Evolutionary conservation across 169 alveolate genomes (phyloP), one percentile per base, ranked within the genome.

Genomic region (Neospora caninum): DNA sequence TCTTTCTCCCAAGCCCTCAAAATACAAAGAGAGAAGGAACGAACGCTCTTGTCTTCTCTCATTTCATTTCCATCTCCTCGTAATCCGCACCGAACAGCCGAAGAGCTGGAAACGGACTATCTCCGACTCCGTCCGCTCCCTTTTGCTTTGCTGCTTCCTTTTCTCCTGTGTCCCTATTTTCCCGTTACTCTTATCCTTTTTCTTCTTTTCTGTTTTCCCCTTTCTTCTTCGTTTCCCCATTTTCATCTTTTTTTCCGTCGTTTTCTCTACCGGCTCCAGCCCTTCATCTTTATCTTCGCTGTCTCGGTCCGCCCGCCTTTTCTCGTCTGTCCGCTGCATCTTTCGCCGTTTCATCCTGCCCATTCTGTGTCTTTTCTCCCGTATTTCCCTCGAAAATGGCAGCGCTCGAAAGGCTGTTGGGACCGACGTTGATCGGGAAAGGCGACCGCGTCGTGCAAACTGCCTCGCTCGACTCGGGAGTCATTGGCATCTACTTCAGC

Each of bases 401-500:
- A 10, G 45, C 39, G 38, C 84, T 73, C 4, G 84, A 73, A 43
- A 1, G 84, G 20, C 84, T 73, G 4, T 43, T 73, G 27, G 84
- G 84, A 41, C 84, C 84, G 42, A 73, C 84, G 42, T 43, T 73
- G 16, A 13, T 73, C 49, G 84, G 84, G 84, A 73, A n/a, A 73
- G 42, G 42, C 41, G 84, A n/a, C 43, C 25, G 45, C 38, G 27
- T 7, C 45, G 84, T 73, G 2, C 84, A 1, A 0, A 73, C 84
- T n/a, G 22, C 84, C n/a, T 73, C 84, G 42, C 2, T 73, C 84
- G 42, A 73, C 43, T 31, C 84, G n/a, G 84, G 42, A 7, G 42
- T 73, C 84, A n/a, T 73, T 43, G 84, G 84, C 43, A 9, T 73
- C 42, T 73, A 73, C 84, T 73, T 73, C 84, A 73, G 84, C 84